Percentiles rank a stretch among this genome's conserved stretches.
Conservation (phyloP, 2,329 filamentous ascomycete genomes). For the Penicillium sp. region DNA sequence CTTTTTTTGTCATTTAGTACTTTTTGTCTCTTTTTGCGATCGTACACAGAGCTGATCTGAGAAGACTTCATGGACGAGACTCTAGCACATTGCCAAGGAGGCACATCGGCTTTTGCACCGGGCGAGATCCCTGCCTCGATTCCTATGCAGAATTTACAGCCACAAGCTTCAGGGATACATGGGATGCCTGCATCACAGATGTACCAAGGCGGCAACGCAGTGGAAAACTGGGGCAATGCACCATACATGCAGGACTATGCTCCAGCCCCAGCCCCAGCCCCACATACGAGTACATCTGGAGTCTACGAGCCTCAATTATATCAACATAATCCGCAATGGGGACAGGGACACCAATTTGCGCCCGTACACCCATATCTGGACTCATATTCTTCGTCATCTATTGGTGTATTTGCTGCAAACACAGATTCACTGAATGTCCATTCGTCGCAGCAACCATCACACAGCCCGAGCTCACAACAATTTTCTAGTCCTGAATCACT, state of each 20-base stretch:
- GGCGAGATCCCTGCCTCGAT: slow-evolving; percentile 8
- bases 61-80: slow-evolving; percentile 8
- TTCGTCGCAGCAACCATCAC: background rate
- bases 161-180: background rate
- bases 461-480: background rate
- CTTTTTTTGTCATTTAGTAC: background rate
- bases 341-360: background rate
- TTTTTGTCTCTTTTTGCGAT: background rate
- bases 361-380: background rate
- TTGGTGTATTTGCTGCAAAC: background rate
- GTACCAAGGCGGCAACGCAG: background rate
- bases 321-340: slow-evolving; percentile 7
- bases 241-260: background rate
- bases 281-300: background rate
- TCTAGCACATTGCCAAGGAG: slow-evolving; percentile 2
- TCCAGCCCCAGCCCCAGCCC: background rate
- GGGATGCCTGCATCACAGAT: background rate
- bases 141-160: slow-evolving; percentile 1
- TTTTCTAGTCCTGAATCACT: background rate
- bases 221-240: background rate
- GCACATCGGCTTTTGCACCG: background rate
- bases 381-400: slow-evolving; percentile 6
- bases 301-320: slow-evolving; percentile 1
- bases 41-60: background rate
- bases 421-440: background rate